Evolutionary conservation across 352 stramenopile genomes (phyloP).

Genomic region (Globisporangium uncinulatum): DNA sequence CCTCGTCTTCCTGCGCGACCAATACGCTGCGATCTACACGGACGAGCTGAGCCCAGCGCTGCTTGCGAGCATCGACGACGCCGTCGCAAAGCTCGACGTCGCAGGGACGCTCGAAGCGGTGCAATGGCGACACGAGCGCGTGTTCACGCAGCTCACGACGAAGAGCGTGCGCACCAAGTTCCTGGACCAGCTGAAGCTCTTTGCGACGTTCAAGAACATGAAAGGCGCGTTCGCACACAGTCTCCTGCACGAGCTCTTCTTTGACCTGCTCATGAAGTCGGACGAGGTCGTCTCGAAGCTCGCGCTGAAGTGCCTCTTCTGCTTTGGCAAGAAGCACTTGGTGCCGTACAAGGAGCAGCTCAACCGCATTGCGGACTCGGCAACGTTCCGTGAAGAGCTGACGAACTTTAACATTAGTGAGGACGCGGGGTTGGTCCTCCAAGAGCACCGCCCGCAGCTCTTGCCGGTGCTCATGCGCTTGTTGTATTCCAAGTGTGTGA

Average conservation of each 20-base stretch:
- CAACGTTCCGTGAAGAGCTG: slow-evolving; percentile 87
- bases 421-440: slow-evolving; percentile 59
- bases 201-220: slow-evolving; percentile 82
- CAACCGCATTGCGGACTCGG: slow-evolving; percentile 71
- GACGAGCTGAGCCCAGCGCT: slow-evolving; percentile 56
- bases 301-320: slow-evolving; percentile 81
- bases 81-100: slow-evolving; percentile 37
- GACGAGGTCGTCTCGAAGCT: slow-evolving; percentile 85
- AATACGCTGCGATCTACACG: slow-evolving; percentile 71
- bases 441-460: slow-evolving; percentile 72
- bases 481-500: slow-evolving; percentile 89
- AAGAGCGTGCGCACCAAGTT: slow-evolving; percentile 79
- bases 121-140: slow-evolving; percentile 20
- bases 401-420: slow-evolving; percentile 84
- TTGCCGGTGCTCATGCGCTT: slow-evolving; percentile 85
- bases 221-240: slow-evolving; percentile 76
- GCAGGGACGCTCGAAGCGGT: slow-evolving; percentile 13
- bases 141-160: slow-evolving; percentile 46
- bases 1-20: too few relatives aligned
- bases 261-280: slow-evolving; percentile 87
- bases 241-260: slow-evolving; percentile 80
- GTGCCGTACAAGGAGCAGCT: slow-evolving; percentile 84
- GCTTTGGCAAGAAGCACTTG: slow-evolving; percentile 80
- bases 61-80: slow-evolving; percentile 36
- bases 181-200: slow-evolving; percentile 78